Conservation (phyloP, 768 basidiomycete species). For the Naematelia aurantialba region DNA sequence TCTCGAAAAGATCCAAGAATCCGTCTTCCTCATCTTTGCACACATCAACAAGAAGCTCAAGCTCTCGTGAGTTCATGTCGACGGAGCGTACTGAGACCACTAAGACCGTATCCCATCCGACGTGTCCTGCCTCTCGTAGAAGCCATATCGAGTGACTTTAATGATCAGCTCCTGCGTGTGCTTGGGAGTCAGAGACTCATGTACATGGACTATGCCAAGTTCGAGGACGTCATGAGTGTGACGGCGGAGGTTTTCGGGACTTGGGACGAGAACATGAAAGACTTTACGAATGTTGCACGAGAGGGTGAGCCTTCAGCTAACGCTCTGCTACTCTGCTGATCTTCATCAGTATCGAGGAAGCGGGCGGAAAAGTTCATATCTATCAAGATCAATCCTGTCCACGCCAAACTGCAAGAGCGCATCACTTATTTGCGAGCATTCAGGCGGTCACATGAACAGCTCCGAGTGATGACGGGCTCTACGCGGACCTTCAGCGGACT, state of each 20-base stretch:
- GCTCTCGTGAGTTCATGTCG: slow-evolving; percentile 58
- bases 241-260: slow-evolving; percentile 74
- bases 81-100: background rate
- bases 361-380: slow-evolving; percentile 90
- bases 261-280: slow-evolving; percentile 86
- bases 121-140: slow-evolving; percentile 94
- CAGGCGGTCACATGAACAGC: slow-evolving; percentile 94
- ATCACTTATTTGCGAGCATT: slow-evolving; percentile 82
- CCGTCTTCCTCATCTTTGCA: slow-evolving; percentile 76
- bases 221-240: slow-evolving; percentile 75
- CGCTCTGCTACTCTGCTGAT: slow-evolving; percentile 3
- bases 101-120: slow-evolving; percentile 82
- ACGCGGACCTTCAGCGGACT: slow-evolving; percentile 75
- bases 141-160: slow-evolving; percentile 96
- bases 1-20: slow-evolving; percentile 89
- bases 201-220: slow-evolving; percentile 90
- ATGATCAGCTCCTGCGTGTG: slow-evolving; percentile 86
- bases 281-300: slow-evolving; percentile 85
- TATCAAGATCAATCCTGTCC: slow-evolving; percentile 87
- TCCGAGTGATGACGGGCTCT: slow-evolving; percentile 94
- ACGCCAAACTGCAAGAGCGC: slow-evolving; percentile 84
- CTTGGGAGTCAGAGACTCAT: slow-evolving; percentile 85
- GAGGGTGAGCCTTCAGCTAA: slow-evolving; percentile 56
- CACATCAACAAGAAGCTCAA: slow-evolving; percentile 95
- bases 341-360: slow-evolving; percentile 67